A percentile compares a stretch with the other conserved stretches of the same genome.
Conservation (phyloP, 441 rosid species). For the Populus trichocarpa region DNA sequence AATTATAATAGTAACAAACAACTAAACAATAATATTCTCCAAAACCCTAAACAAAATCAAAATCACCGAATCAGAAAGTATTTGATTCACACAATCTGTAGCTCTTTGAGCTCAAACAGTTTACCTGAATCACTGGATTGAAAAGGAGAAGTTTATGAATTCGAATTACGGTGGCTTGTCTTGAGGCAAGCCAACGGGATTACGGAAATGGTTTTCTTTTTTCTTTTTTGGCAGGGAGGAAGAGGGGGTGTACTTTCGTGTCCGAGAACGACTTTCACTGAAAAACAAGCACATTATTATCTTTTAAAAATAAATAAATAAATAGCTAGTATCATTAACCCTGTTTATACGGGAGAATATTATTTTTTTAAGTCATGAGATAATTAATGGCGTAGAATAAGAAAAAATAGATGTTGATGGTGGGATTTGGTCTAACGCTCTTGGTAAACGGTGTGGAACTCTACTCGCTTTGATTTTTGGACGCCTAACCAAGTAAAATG, state of each 20-base stretch:
- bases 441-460: not conserved
- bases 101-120: not conserved
- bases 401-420: not conserved
- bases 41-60: not conserved
- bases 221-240: not conserved
- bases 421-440: not conserved
- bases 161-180: not conserved
- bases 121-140: not conserved
- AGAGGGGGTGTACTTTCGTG: not conserved
- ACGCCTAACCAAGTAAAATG: not conserved
- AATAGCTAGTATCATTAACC: not conserved
- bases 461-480: not conserved
- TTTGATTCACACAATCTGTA: not conserved
- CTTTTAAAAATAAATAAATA: too few relatives aligned
- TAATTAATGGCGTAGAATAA: not conserved
- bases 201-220: not conserved
- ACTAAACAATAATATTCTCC: not conserved
- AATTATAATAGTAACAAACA: too few relatives aligned
- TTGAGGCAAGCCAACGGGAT: not conserved
- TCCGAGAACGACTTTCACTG: not conserved
- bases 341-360: not conserved
- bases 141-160: not conserved
- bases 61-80: not conserved
- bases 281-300: not conserved
- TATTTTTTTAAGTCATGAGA: too few relatives aligned